These are phyloP conservation scores for Didymella pinodella DNA, from an alignment of 2,329 filamentous ascomycete species.

Conservation along the genomic window DNA sequence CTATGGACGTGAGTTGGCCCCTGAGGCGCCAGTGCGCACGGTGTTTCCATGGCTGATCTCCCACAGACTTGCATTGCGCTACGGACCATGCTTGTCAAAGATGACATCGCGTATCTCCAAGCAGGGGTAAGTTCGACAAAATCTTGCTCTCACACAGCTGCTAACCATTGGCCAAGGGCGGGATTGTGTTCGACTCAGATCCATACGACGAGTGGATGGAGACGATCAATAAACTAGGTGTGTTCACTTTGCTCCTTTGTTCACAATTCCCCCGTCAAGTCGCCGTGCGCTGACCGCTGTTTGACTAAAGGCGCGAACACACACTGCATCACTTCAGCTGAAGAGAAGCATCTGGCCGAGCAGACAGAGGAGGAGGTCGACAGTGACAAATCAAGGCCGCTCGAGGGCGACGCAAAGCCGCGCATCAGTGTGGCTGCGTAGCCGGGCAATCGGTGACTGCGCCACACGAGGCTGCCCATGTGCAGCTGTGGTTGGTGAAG, in stretches of 20 bases:
- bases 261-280: constrained; percentile 4
- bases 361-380: constrained; percentile 43
- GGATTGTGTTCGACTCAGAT: constrained; percentile 73
- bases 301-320: constrained; percentile 70
- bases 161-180: constrained; percentile 43
- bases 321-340: constrained; percentile 84
- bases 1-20: constrained; percentile 72
- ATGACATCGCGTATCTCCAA: constrained; percentile 90
- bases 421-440: constrained; percentile 45
- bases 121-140: constrained; percentile 69
- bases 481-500: constrained; percentile 11
- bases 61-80: constrained; percentile 70
- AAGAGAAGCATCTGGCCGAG: constrained; percentile 69
- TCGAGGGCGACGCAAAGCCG: constrained; percentile 28
- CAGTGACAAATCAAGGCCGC: constrained; percentile 11
- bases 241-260: constrained; percentile 22
- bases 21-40: constrained; percentile 18
- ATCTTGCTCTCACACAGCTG: constrained; percentile 24
- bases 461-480: constrained; percentile 32
- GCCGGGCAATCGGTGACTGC: constrained; percentile 15
- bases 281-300: constrained; percentile 31
- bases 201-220: constrained; percentile 91
- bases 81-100: constrained; percentile 93
- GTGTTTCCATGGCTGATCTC: constrained; percentile 33
- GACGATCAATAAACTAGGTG: constrained; percentile 92